Evolutionary conservation across 352 stramenopile species (phyloP).

Genomic region (Phytophthora brassicae): DNA sequence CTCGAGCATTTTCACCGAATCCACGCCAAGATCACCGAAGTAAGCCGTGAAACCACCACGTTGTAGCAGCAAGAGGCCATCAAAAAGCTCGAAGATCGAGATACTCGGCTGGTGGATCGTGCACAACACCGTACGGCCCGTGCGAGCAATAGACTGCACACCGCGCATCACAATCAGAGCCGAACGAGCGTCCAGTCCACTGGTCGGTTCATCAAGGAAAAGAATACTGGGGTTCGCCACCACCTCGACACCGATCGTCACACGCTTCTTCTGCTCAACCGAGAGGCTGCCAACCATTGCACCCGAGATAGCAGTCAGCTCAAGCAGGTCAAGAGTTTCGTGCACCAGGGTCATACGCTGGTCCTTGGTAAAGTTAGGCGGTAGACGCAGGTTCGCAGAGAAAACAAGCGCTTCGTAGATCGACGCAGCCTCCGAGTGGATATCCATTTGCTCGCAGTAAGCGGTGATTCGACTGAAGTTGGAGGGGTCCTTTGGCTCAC

Average conservation of each 20-base stretch:
- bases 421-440: constrained; percentile 79
- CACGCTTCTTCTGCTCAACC: constrained; percentile 85
- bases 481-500: constrained; percentile 73
- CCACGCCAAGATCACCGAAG: neutral
- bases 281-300: constrained; percentile 57
- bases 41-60: neutral
- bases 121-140: constrained; percentile 73
- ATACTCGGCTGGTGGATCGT: constrained; percentile 13
- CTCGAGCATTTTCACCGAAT: neutral
- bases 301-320: constrained; percentile 42
- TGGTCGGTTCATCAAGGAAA: constrained; percentile 92
- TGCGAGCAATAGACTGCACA: constrained; percentile 69
- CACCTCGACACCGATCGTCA: constrained; percentile 83
- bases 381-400: constrained; percentile 85
- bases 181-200: constrained; percentile 75
- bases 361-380: constrained; percentile 38
- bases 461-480: constrained; percentile 72
- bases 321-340: constrained; percentile 59
- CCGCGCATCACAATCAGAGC: constrained; percentile 16
- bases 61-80: neutral
- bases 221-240: constrained; percentile 90
- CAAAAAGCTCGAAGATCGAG: constrained; percentile 13
- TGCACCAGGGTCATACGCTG: constrained; percentile 54
- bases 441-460: constrained; percentile 88
- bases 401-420: constrained; percentile 90